phyloP scores from a whole-genome alignment of 176 grass and related monocot species.

The Hordeum vulgare region DNA sequence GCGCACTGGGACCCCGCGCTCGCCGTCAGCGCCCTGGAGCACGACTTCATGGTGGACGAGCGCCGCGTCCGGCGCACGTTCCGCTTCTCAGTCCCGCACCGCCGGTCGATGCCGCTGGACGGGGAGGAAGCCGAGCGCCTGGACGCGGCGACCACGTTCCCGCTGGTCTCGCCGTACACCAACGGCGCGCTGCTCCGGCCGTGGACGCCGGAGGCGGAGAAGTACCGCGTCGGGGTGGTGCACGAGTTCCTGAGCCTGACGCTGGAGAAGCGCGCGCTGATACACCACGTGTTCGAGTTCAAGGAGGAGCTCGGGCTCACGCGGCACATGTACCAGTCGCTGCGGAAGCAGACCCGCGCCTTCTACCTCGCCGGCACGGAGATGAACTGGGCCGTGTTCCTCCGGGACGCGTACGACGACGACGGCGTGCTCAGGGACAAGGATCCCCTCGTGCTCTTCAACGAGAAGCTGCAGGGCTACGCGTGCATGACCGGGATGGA shows the following conservation, averaged over 20 bases:
- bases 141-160: conserved; percentile 60
- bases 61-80: conserved; percentile 46
- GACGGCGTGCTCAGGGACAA: conserved; percentile 68
- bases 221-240: conserved; percentile 74
- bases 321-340: conserved; percentile 59
- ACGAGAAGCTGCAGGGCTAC: conserved; percentile 63
- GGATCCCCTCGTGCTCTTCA: conserved; percentile 63
- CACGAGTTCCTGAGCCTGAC: conserved; percentile 80
- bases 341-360: conserved; percentile 62
- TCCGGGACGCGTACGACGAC: conserved; percentile 57
- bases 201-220: conserved; percentile 75
- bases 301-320: conserved; percentile 84
- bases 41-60: conserved; percentile 65
- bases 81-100: conserved; percentile 59
- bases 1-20: conserved; percentile 60
- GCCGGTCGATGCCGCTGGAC: conserved; percentile 53
- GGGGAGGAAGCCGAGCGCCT: conserved; percentile 48
- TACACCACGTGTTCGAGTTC: conserved; percentile 92
- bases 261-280: conserved; percentile 76
- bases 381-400: conserved; percentile 88
- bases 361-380: conserved; percentile 93
- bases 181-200: conserved; percentile 53
- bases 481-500: conserved; percentile 45
- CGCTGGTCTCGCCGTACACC: conserved; percentile 72
- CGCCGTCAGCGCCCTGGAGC: conserved; percentile 72